Percentiles rank a stretch among this genome's conserved stretches.
Evolutionary conservation across 257 asterid species (phyloP).

Genomic region (Forsythia suspensa): DNA sequence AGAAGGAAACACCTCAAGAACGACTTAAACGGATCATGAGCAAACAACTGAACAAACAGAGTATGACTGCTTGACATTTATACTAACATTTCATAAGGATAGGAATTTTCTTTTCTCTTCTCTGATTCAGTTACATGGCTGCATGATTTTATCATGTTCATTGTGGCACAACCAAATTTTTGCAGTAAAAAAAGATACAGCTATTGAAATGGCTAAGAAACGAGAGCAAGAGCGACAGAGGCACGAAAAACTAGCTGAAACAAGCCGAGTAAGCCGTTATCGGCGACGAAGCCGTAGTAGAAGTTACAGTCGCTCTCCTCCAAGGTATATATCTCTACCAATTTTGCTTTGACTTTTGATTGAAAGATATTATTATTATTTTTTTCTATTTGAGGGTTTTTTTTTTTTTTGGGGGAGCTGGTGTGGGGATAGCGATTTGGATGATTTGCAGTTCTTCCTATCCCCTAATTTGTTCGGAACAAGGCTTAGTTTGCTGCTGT

Average conservation of each 20-base stretch:
- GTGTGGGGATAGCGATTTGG: neutral
- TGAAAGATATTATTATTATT: neutral
- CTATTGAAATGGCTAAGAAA: conserved; percentile 87
- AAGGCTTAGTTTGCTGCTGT: neutral
- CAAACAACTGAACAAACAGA: conserved; percentile 97
- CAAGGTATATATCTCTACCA: conserved; percentile 47
- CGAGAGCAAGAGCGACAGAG: conserved; percentile 89
- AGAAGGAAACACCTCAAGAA: conserved; percentile 99
- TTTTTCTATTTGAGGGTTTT: neutral
- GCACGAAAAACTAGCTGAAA: conserved; percentile 87
- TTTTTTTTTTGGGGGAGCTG: neutral
- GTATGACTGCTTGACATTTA: conserved; percentile 56
- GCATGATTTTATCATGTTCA: conserved; percentile 5
- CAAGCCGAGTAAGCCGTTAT: conserved; percentile 58
- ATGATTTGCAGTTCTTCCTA: neutral
- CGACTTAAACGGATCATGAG: conserved; percentile 95
- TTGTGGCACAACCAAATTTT: conserved; percentile 22
- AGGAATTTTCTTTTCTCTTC: neutral
- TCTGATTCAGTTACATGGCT: neutral
- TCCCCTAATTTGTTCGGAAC: neutral
- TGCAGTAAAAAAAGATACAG: conserved; percentile 93
- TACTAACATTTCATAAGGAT: conserved; percentile 29
- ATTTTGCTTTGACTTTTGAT: neutral
- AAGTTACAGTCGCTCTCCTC: conserved; percentile 88
- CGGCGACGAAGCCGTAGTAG: conserved; percentile 75